Evolutionary conservation across 2,329 filamentous ascomycete species (phyloP).

Genomic region (Cladosporium cucumerinum): DNA sequence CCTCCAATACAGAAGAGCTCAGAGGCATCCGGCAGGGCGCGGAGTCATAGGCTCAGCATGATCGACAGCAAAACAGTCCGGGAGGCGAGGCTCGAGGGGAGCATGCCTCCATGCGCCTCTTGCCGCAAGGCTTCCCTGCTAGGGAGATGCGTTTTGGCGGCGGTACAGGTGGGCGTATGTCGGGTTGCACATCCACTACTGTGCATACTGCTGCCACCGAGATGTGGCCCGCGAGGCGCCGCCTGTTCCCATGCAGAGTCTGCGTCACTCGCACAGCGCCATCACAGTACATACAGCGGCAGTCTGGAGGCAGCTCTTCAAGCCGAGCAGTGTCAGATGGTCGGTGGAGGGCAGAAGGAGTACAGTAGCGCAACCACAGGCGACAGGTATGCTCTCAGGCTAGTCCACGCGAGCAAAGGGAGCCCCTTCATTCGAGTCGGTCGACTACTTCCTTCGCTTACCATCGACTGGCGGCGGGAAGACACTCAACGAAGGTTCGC

Average conservation of each 20-base stretch:
- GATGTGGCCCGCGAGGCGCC: slow-evolving; percentile 1
- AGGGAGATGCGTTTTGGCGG: neutral
- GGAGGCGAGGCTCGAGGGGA: neutral
- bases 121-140: slow-evolving; percentile 7
- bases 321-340: neutral
- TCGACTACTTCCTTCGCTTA: slow-evolving; percentile 10
- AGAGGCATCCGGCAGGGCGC: neutral
- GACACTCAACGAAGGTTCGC: neutral
- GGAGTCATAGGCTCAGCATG: neutral
- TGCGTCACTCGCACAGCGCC: neutral
- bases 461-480: neutral
- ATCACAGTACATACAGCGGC: neutral
- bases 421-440: neutral
- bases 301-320: neutral
- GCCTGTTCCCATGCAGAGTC: neutral
- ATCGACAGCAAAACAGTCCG: neutral
- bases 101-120: neutral
- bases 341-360: neutral
- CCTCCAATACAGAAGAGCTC: neutral
- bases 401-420: slow-evolving; percentile 8
- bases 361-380: neutral
- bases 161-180: neutral
- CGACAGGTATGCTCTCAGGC: slow-evolving; percentile 4
- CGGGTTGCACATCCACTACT: neutral
- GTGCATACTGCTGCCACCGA: neutral